These are phyloP conservation scores for Xanthoconium separans DNA, from an alignment of 1,284 basidiomycete species.

Conservation along the genomic window DNA sequence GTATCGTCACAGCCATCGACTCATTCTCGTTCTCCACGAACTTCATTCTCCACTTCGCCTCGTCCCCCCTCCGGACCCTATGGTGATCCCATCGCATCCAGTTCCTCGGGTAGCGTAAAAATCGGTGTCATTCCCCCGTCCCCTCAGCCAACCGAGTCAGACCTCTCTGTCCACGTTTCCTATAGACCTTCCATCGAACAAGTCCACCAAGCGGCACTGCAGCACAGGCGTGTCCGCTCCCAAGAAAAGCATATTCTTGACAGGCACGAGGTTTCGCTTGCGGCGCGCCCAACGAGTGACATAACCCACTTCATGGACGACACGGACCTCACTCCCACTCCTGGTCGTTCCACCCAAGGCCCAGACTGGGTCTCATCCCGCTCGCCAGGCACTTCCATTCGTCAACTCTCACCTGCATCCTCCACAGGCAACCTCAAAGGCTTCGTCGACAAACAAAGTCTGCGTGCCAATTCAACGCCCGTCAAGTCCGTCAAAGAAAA, in stretches of 20 bases:
- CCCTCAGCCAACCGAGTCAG: constrained; percentile 20
- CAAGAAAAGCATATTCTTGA: constrained; percentile 31
- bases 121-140: constrained; percentile 34
- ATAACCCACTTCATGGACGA: constrained; percentile 22
- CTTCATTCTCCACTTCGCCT: constrained; percentile 27
- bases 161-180: constrained; percentile 9
- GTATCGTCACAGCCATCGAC: not conserved
- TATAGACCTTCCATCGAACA: constrained; percentile 21
- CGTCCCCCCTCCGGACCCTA: constrained; percentile 2
- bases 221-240: constrained; percentile 32
- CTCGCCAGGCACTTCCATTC: constrained; percentile 18
- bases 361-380: constrained; percentile 21
- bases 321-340: constrained; percentile 29
- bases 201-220: constrained; percentile 14
- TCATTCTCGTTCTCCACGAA: constrained; percentile 27
- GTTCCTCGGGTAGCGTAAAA: constrained; percentile 27
- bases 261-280: constrained; percentile 34
- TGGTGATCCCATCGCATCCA: constrained; percentile 20
- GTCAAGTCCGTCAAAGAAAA: constrained; percentile 12
- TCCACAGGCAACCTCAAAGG: constrained; percentile 41
- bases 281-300: constrained; percentile 31
- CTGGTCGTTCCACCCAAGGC: constrained; percentile 19
- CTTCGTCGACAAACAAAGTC: constrained; percentile 24
- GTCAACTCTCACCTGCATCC: constrained; percentile 36
- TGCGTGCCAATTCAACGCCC: not conserved